Base-by-base conservation (phyloP, 2,329 filamentous ascomycete species). In the Xylaria sp. region DNA sequence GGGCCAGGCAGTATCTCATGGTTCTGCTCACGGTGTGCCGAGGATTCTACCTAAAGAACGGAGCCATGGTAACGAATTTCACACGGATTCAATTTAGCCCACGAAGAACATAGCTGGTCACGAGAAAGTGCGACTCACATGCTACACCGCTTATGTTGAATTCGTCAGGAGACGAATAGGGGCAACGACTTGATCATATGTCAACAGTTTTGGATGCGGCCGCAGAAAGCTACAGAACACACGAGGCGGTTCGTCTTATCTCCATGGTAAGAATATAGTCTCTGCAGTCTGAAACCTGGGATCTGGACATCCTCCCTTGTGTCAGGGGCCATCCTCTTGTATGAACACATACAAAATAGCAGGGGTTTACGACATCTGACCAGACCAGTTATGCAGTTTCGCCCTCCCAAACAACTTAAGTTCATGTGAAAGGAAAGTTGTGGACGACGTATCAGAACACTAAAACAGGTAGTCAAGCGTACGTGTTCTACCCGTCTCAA, bases 401-500 rank as follows among this genome's bases (percentile, higher is more conserved):
- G 20, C 60, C 33, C 65, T 67, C 1, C 7, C 26, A 36, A 26
- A 59, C 51, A 10, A 36, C 49, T 13, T 63, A 31, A 33, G 20
- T 26, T 38, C 23, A 23, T 64, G 20, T 51, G 5, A 23, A 20
- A 9, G 13, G 36, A 38, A 13, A 38, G 36, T 13, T 23, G 38
- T 46, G 10, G 17, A 31, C 53, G 36, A 59, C 20, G 40, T 51
- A 6, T n/a, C 13, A 44, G 33, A 36, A 13, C n/a, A 5, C 38
- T 57, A 51, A 40, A 42, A 17, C 23, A 33, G 20, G 42, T 56
- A 31, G n/a, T 46, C 15, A 11, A 20, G 36, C 17, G 9, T 42
- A 20, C 31, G 26, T 23, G 48, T 31, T 56, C 56, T 59, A 4
- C 54, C 53, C 42, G 33, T 48, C 64, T 36, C 20, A 56, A 42